Percentiles rank a stretch among this genome's conserved stretches.
Evolutionary conservation across 192 early-diverging fungal species (phyloP).

Genomic region (Rhizophagus sp.): DNA sequence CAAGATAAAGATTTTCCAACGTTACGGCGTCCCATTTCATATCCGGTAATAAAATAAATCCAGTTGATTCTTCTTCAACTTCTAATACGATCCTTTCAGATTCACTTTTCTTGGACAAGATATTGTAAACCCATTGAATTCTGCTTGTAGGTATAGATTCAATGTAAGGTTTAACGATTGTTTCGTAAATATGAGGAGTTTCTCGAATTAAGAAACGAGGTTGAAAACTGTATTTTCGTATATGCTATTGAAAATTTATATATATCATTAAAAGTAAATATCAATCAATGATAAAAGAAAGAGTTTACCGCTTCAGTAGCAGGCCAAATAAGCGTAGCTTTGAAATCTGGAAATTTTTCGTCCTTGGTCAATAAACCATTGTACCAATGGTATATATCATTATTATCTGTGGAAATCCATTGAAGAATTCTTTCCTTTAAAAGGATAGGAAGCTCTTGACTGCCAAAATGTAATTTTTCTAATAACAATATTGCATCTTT

Average conservation of each 20-base stretch:
- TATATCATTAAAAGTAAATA: background rate
- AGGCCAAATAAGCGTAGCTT: slow-evolving; percentile 62
- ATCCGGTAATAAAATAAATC: slow-evolving; percentile 78
- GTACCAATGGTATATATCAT: slow-evolving; percentile 75
- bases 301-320: slow-evolving; percentile 55
- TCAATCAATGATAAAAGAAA: background rate
- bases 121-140: slow-evolving; percentile 81
- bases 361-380: slow-evolving; percentile 37
- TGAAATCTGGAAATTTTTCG: slow-evolving; percentile 48
- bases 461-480: slow-evolving; percentile 52
- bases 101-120: slow-evolving; percentile 64
- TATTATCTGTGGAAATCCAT: slow-evolving; percentile 49
- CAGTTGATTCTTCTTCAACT: slow-evolving; percentile 55
- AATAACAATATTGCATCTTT: slow-evolving; percentile 40
- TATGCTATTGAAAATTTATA: slow-evolving; percentile 51
- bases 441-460: slow-evolving; percentile 34
- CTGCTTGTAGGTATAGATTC: slow-evolving; percentile 56
- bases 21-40: slow-evolving; percentile 78
- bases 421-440: slow-evolving; percentile 34
- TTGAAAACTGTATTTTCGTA: slow-evolving; percentile 70
- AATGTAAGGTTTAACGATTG: slow-evolving; percentile 59
- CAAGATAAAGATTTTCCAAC: slow-evolving; percentile 63
- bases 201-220: slow-evolving; percentile 60
- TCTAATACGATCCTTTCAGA: slow-evolving; percentile 64
- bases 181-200: slow-evolving; percentile 61